Evolutionary conservation across 1,139 yeast species (phyloP).

Genomic region (Pichia cactophila): DNA sequence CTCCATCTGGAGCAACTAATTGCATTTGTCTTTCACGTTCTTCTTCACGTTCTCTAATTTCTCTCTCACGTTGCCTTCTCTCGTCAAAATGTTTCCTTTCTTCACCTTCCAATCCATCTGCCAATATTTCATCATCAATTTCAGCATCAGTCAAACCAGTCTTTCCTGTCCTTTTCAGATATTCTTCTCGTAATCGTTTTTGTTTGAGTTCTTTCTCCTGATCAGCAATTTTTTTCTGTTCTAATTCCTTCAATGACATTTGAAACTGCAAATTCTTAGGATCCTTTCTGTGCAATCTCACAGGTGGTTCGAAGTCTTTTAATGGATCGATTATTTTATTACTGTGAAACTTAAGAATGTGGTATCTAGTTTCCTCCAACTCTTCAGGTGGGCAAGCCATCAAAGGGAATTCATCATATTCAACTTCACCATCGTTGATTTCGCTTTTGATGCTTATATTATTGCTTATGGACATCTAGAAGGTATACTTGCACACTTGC

Average conservation of each 20-base stretch:
- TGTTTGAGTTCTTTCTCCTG: slow-evolving; percentile 26
- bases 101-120: slow-evolving; percentile 24
- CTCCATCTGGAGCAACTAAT: slow-evolving; percentile 90
- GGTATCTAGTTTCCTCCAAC: slow-evolving; percentile 66
- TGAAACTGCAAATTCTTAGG: slow-evolving; percentile 87
- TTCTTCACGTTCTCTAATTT: slow-evolving; percentile 21
- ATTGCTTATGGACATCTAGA: not conserved
- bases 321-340: slow-evolving; percentile 62
- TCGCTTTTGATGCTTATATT: slow-evolving; percentile 3
- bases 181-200: slow-evolving; percentile 26
- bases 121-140: slow-evolving; percentile 24
- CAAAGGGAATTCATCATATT: slow-evolving; percentile 56
- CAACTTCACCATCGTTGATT: slow-evolving; percentile 4
- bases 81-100: slow-evolving; percentile 20
- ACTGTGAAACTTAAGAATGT: slow-evolving; percentile 74
- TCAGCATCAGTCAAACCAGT: slow-evolving; percentile 20
- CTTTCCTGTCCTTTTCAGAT: slow-evolving; percentile 19
- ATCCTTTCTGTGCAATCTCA: slow-evolving; percentile 84
- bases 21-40: slow-evolving; percentile 44
- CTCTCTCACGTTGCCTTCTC: slow-evolving; percentile 30
- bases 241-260: slow-evolving; percentile 57
- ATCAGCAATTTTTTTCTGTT: slow-evolving; percentile 41
- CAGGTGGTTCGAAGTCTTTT: slow-evolving; percentile 68
- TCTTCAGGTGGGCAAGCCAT: slow-evolving; percentile 71
- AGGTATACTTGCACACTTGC: not conserved